Evolutionary conservation across 2,329 filamentous ascomycete genomes (phyloP).

Genomic region (Myriosclerotinia scirpicola): DNA sequence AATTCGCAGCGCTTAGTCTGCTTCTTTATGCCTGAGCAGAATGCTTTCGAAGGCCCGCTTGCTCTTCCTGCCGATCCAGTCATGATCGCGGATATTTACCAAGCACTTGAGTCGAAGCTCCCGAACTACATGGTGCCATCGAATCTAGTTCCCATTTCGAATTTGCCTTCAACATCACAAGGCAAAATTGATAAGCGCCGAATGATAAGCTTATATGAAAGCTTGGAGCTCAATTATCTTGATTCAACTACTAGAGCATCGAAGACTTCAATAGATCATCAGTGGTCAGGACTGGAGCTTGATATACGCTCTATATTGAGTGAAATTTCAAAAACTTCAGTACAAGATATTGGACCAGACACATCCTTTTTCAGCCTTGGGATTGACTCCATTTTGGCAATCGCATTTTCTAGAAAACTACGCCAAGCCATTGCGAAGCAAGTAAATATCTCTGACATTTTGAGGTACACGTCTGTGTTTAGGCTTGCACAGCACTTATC

Average conservation of each 20-base stretch:
- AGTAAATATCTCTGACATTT: slow-evolving; percentile 65
- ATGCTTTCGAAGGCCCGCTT: slow-evolving; percentile 20
- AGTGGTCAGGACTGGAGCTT: slow-evolving; percentile 57
- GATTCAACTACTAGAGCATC: slow-evolving; percentile 37
- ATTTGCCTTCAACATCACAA: slow-evolving; percentile 69
- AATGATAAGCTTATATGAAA: slow-evolving; percentile 51
- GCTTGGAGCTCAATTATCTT: slow-evolving; percentile 49
- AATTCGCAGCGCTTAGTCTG: slow-evolving; percentile 58
- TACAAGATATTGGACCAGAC: slow-evolving; percentile 55
- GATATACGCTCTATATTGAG: slow-evolving; percentile 49
- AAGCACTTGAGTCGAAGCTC: slow-evolving; percentile 54
- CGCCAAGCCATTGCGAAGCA: slow-evolving; percentile 47
- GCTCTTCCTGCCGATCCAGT: slow-evolving; percentile 43
- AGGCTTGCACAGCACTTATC: slow-evolving; percentile 51
- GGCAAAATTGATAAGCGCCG: slow-evolving; percentile 68
- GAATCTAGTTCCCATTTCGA: slow-evolving; percentile 66
- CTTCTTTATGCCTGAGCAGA: slow-evolving; percentile 61
- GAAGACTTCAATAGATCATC: slow-evolving; percentile 29
- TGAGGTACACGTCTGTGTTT: slow-evolving; percentile 67
- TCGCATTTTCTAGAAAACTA: slow-evolving; percentile 63
- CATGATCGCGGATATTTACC: slow-evolving; percentile 51
- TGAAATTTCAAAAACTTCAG: slow-evolving; percentile 39
- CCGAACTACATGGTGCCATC: slow-evolving; percentile 79
- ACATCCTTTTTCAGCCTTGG: slow-evolving; percentile 77
- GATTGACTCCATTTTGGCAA: slow-evolving; percentile 80